Conservation (phyloP, 306 rosid species). For the Vachellia pachyceras region DNA sequence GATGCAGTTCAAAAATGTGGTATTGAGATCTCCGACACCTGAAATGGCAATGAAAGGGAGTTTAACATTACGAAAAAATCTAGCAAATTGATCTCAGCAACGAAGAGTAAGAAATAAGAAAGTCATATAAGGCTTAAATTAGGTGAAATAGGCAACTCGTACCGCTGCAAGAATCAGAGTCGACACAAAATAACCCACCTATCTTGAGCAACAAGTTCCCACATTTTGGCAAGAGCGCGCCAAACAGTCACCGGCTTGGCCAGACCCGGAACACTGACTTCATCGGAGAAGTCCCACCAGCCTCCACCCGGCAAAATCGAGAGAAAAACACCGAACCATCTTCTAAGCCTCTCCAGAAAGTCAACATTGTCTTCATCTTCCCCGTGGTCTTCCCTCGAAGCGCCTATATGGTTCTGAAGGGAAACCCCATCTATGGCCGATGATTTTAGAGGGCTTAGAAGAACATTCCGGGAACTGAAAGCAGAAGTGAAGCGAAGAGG, state of each 20-base stretch:
- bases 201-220: constrained; percentile 79
- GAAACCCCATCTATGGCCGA: constrained; percentile 70
- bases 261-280: constrained; percentile 43
- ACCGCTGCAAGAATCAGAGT: constrained; percentile 85
- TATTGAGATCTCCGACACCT: constrained; percentile 87
- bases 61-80: too few species aligned
- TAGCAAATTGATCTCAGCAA: constrained; percentile 5
- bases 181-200: constrained; percentile 77
- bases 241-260: constrained; percentile 79
- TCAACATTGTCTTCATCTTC: constrained; percentile 37
- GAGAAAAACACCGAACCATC: constrained; percentile 44
- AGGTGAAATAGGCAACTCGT: not conserved
- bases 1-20: constrained; percentile 94
- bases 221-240: constrained; percentile 81
- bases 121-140: not conserved
- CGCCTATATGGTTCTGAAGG: constrained; percentile 44
- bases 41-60: constrained; percentile 34
- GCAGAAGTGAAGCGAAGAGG: constrained; percentile 19
- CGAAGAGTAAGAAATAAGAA: not conserved
- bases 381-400: constrained; percentile 12
- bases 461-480: constrained; percentile 38
- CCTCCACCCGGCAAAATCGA: constrained; percentile 75
- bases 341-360: constrained; percentile 42
- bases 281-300: constrained; percentile 85
- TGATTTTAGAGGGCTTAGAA: constrained; percentile 44